Evolutionary conservation across 129 eudicot species (phyloP), one percentile per base, ranked within the genome.

Genomic region (Oenanthe sinensis): DNA sequence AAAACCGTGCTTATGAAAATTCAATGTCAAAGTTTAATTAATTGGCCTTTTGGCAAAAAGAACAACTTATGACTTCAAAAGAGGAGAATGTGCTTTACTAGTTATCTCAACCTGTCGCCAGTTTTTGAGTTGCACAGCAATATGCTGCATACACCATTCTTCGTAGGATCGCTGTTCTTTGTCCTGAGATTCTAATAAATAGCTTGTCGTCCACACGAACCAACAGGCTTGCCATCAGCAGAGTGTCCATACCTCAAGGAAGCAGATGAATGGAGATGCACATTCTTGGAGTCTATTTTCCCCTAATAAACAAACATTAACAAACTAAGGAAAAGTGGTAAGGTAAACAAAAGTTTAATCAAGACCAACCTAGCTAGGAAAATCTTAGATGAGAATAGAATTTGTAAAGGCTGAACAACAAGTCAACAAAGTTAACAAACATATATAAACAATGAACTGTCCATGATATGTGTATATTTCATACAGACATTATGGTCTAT

Each of bases 181-280:
- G 96, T 92, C 87, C 90, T 92, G 4, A 97, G 97, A 81, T 92
- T 92, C 73, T 84, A 91, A 80, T 90, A 95, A 28, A 91, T 92
- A 63, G 97, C 97, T 40, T 97, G 92, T 55, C 98, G 80, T 71
- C 90, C 98, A 78, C 96, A 95, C 62, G 89, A 84, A 84, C 92
- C 90, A n/a, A 96, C 92, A 0, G 96, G 92, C 83, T 92, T 95
- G 36, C 99, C 97, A 87, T 95, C 96, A 82, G 92, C 90, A 65
- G 46, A 74, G 85, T 95, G 97, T 96, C 96, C 99, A 68, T 95
- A 95, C 80, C 97, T 90, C 39, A 97, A 90, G 26, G 99, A 95
- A 55, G 99, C 96, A 74, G 92, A 91, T 78, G 99, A 95, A 49
- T 95, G 87, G 16, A 95, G 93, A 60, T 97, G 90, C 44, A 91